These are phyloP conservation scores for Microsporum ferrugineum DNA, from an alignment of 2,329 filamentous ascomycete genomes.

Conservation along the genomic window DNA sequence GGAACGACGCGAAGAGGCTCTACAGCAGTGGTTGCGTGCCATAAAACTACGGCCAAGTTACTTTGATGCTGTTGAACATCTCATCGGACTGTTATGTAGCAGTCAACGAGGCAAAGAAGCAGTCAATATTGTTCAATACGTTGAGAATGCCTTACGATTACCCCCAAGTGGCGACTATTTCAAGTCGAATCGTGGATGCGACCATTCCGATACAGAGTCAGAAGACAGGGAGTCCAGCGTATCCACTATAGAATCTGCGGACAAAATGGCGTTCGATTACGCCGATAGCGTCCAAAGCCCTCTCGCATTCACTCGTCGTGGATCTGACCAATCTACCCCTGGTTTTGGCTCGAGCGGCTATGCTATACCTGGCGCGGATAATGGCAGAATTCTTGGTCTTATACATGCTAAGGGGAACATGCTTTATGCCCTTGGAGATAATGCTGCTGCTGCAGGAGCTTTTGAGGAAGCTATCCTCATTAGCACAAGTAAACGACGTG, in stretches of 20 bases:
- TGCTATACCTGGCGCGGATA: constrained; percentile 70
- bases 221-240: constrained; percentile 43
- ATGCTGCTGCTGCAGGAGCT: constrained; percentile 65
- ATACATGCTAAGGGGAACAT: constrained; percentile 98
- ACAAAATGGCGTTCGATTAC: constrained; percentile 47
- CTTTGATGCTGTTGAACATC: constrained; percentile 88
- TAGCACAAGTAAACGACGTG: constrained; percentile 59
- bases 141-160: constrained; percentile 61
- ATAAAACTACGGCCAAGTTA: constrained; percentile 74
- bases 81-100: constrained; percentile 75
- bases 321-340: constrained; percentile 25
- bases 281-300: constrained; percentile 34
- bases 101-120: constrained; percentile 74
- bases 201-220: constrained; percentile 49
- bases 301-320: constrained; percentile 18
- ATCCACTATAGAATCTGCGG: constrained; percentile 43
- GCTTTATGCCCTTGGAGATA: constrained; percentile 80
- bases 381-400: constrained; percentile 83
- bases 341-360: constrained; percentile 74
- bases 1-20: constrained; percentile 69
- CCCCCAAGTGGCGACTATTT: constrained; percentile 36
- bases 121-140: constrained; percentile 71
- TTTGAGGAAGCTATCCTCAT: constrained; percentile 94
- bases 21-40: constrained; percentile 74
- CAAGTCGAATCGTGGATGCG: constrained; percentile 42